Evolutionary conservation across 1,139 yeast genomes (phyloP).

Genomic region (Blastobotrys petasosporus): DNA sequence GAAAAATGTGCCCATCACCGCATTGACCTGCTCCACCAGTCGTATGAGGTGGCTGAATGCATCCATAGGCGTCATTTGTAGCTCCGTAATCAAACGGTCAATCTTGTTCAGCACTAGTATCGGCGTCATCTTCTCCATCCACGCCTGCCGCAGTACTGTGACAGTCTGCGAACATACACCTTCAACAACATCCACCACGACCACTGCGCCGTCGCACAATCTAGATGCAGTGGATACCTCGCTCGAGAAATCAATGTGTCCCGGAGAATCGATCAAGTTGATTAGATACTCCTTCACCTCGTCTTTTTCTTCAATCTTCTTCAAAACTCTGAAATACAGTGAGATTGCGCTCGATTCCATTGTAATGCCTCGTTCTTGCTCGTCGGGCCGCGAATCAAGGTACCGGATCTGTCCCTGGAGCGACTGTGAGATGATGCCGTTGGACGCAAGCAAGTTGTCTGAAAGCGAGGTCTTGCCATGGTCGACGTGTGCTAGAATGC

Average conservation of each 20-base stretch:
- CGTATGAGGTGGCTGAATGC: slow-evolving; percentile 76
- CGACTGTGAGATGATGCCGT: slow-evolving; percentile 91
- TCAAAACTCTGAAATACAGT: slow-evolving; percentile 51
- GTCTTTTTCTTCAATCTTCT: slow-evolving; percentile 32
- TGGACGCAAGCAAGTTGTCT: slow-evolving; percentile 87
- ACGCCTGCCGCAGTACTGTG: slow-evolving; percentile 88
- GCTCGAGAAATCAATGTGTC: slow-evolving; percentile 94
- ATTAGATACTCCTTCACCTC: slow-evolving; percentile 70
- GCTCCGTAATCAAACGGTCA: slow-evolving; percentile 77
- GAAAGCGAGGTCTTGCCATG: slow-evolving; percentile 96
- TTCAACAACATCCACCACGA: slow-evolving; percentile 92
- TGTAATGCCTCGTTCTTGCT: slow-evolving; percentile 91
- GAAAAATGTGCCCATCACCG: slow-evolving; percentile 87
- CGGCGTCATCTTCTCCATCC: slow-evolving; percentile 90
- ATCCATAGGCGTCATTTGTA: slow-evolving; percentile 75
- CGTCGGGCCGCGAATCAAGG: slow-evolving; percentile 91
- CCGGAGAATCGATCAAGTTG: slow-evolving; percentile 95
- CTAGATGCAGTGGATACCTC: slow-evolving; percentile 96
- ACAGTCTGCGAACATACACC: slow-evolving; percentile 98
- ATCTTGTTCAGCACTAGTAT: slow-evolving; percentile 87
- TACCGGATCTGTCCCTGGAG: slow-evolving; percentile 94
- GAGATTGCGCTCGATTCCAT: slow-evolving; percentile 96
- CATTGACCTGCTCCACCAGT: slow-evolving; percentile 87
- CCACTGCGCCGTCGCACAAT: slow-evolving; percentile 94
- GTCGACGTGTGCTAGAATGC: slow-evolving; percentile 96